These are phyloP conservation scores for Aspergillus fructus DNA, from an alignment of 2,329 filamentous ascomycete species.

Conservation along the genomic window DNA sequence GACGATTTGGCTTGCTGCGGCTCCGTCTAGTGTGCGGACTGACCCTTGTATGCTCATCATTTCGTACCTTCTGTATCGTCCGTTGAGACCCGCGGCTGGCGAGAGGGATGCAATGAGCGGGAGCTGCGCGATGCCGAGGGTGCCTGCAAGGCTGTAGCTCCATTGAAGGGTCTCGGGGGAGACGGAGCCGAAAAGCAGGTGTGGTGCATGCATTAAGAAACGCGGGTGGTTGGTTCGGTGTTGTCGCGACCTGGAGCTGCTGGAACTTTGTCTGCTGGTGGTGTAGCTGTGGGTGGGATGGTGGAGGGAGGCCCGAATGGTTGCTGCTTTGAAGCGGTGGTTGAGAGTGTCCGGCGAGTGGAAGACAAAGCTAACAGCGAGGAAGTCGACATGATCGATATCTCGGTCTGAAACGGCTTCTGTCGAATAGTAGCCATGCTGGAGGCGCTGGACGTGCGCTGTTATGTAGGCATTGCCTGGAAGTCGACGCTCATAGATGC, in stretches of 20 bases:
- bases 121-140: slow-evolving; percentile 47
- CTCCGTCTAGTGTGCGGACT: slow-evolving; percentile 41
- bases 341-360: slow-evolving; percentile 44
- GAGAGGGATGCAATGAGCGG: slow-evolving; percentile 44
- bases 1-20: slow-evolving; percentile 47
- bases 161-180: slow-evolving; percentile 50
- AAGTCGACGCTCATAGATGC: slow-evolving; percentile 51
- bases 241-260: neutral
- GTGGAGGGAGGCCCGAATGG: slow-evolving; percentile 39
- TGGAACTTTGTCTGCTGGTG: neutral
- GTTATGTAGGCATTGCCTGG: slow-evolving; percentile 51
- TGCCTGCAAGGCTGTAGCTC: slow-evolving; percentile 49
- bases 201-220: slow-evolving; percentile 52
- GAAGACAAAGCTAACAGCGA: slow-evolving; percentile 52
- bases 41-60: slow-evolving; percentile 54
- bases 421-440: slow-evolving; percentile 50
- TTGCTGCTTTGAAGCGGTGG: slow-evolving; percentile 51
- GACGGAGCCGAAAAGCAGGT: slow-evolving; percentile 49
- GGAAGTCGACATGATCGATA: slow-evolving; percentile 48
- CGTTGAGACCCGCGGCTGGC: slow-evolving; percentile 42
- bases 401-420: slow-evolving; percentile 42
- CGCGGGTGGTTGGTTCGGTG: slow-evolving; percentile 30
- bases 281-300: neutral
- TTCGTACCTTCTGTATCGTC: slow-evolving; percentile 47
- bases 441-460: slow-evolving; percentile 51